These are phyloP conservation scores for Dioszegia aurantiaca DNA, from an alignment of 768 basidiomycete species.

Conservation along the genomic window DNA sequence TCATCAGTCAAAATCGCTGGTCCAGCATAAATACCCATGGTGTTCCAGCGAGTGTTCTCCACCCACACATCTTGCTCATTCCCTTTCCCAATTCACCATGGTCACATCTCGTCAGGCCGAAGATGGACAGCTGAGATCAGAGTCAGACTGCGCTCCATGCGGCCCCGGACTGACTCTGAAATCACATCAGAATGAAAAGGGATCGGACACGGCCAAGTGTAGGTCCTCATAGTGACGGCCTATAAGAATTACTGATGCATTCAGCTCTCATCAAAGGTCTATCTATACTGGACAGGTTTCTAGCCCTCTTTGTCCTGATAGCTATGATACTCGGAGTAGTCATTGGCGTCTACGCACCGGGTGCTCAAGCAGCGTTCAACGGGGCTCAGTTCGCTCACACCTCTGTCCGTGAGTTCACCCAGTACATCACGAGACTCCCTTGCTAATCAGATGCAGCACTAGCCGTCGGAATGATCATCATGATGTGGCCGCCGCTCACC, in stretches of 20 bases:
- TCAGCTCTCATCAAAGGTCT: constrained; percentile 15
- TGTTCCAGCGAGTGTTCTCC: too few species aligned
- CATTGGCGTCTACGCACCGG: constrained; percentile 66
- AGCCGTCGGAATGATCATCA: constrained; percentile 73
- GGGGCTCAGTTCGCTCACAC: constrained; percentile 66
- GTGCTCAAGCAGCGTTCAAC: constrained; percentile 64
- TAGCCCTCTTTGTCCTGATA: constrained; percentile 66
- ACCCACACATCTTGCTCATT: too few species aligned
- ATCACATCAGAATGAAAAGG: not conserved
- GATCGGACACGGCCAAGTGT: constrained; percentile 1
- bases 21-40: too few species aligned
- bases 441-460: constrained; percentile 59
- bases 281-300: constrained; percentile 59
- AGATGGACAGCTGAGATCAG: not conserved
- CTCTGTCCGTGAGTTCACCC: constrained; percentile 65
- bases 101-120: not conserved
- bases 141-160: constrained; percentile 2
- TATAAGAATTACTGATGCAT: not conserved
- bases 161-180: not conserved
- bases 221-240: not conserved
- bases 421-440: not conserved
- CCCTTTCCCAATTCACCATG: too few species aligned
- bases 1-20: too few species aligned
- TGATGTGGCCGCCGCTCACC: constrained; percentile 76
- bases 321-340: constrained; percentile 74